Conservation (phyloP, 768 basidiomycete species). For the Boletus tomentosulus region DNA sequence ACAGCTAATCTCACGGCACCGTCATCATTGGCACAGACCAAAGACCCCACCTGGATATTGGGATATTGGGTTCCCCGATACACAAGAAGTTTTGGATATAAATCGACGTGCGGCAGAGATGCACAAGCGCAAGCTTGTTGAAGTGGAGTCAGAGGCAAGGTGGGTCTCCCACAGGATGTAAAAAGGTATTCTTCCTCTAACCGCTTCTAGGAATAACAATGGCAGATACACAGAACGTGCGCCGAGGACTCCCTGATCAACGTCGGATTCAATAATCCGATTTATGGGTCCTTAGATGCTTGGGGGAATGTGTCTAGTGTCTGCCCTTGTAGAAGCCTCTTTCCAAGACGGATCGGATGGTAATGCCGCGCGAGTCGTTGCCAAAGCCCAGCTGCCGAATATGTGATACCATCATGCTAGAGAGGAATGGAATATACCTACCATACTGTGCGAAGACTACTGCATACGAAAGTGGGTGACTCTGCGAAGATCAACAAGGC, state of each 20-base stretch:
- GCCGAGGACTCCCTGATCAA: slow-evolving; percentile 11
- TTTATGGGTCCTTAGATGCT: slow-evolving; percentile 4
- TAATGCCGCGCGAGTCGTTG: slow-evolving; percentile 50
- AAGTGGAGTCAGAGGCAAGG: slow-evolving; percentile 57
- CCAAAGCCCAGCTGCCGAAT: slow-evolving; percentile 44
- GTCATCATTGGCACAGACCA: slow-evolving; percentile 64
- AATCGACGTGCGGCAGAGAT: slow-evolving; percentile 72
- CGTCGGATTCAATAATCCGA: slow-evolving; percentile 2
- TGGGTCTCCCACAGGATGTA: slow-evolving; percentile 29
- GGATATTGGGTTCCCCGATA: slow-evolving; percentile 86
- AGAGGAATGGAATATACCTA: slow-evolving; percentile 13
- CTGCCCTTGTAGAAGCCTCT: slow-evolving; percentile 44
- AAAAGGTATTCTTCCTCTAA: not conserved
- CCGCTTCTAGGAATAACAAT: slow-evolving; percentile 12
- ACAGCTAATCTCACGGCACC: slow-evolving; percentile 67
- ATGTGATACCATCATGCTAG: slow-evolving; percentile 1
- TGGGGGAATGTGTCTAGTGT: slow-evolving; percentile 47
- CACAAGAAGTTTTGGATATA: slow-evolving; percentile 75
- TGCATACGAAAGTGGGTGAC: slow-evolving; percentile 47
- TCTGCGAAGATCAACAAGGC: slow-evolving; percentile 34
- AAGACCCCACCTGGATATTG: slow-evolving; percentile 85
- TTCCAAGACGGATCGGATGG: slow-evolving; percentile 52
- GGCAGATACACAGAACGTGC: slow-evolving; percentile 28
- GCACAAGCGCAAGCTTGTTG: slow-evolving; percentile 58
- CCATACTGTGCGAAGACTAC: slow-evolving; percentile 59